Conservation (phyloP, 495 filamentous ascomycete species). For the Xylaria bambusicola region DNA sequence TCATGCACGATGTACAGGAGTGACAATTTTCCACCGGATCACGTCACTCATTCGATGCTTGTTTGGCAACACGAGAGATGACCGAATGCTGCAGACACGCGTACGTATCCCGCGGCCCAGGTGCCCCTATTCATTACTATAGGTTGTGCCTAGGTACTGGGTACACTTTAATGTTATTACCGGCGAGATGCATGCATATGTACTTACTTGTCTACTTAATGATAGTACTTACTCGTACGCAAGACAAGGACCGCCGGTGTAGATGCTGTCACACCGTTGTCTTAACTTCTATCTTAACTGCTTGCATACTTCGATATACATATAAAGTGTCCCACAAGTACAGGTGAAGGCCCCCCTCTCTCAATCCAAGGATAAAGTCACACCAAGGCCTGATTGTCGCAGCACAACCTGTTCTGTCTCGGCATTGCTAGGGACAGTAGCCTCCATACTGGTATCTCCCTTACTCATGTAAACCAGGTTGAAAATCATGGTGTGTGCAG, state of each 20-base stretch:
- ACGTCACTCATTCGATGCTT: conserved; percentile 28
- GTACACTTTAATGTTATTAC: not conserved
- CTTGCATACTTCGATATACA: not conserved
- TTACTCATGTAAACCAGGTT: too few relatives aligned
- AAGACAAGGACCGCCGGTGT: not conserved
- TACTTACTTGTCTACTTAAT: too few relatives aligned
- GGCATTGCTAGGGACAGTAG: too few relatives aligned
- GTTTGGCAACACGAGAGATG: conserved; percentile 22
- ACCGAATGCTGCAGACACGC: conserved; percentile 14
- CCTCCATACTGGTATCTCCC: too few relatives aligned
- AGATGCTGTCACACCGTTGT: not conserved
- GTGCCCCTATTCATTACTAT: too few relatives aligned
- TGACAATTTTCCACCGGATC: conserved; percentile 24
- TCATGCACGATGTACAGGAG: conserved; percentile 25
- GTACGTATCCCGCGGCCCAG: not conserved
- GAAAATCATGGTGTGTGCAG: too few relatives aligned
- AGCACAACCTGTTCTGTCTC: not conserved
- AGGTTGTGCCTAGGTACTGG: too few relatives aligned
- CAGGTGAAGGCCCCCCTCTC: not conserved
- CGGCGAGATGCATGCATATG: conserved; percentile 6
- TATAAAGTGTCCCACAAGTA: too few relatives aligned
- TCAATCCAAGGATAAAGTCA: not conserved
- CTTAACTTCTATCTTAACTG: not conserved
- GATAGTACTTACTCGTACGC: too few relatives aligned
- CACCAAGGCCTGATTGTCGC: not conserved